Percentiles rank a stretch among this genome's conserved stretches.
Conservation (phyloP, 2,329 filamentous ascomycete genomes). For the Xylariaceae sp. region DNA sequence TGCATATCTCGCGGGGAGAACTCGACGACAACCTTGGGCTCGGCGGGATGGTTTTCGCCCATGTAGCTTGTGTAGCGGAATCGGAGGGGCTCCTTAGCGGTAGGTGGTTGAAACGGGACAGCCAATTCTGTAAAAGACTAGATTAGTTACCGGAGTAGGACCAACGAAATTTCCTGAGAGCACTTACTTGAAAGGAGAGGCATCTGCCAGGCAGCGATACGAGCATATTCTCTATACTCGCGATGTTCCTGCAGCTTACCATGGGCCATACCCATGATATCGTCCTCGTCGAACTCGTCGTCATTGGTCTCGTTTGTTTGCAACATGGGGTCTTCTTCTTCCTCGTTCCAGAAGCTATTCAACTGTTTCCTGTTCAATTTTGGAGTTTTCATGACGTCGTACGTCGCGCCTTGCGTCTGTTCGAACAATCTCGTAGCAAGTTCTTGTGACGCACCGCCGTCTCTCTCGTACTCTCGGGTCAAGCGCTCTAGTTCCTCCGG, state of each 20-base stretch:
- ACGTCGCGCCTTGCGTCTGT: too few species aligned
- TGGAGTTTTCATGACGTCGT: conserved; percentile 2
- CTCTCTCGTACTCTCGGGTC: not conserved
- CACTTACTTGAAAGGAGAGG: conserved; percentile 78
- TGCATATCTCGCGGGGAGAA: conserved; percentile 72
- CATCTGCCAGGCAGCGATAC: conserved; percentile 93
- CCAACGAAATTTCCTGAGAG: not conserved
- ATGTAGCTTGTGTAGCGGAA: conserved; percentile 98
- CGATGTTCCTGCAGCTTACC: conserved; percentile 82
- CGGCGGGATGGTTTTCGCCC: conserved; percentile 86
- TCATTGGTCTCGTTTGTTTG: conserved; percentile 24
- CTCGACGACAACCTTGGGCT: conserved; percentile 91
- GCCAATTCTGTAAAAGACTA: conserved; percentile 62
- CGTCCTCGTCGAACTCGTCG: conserved; percentile 70
- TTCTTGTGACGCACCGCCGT: not conserved
- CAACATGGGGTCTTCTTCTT: conserved; percentile 27
- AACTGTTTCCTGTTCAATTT: not conserved
- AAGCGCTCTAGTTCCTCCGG: conserved; percentile 4
- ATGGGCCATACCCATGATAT: conserved; percentile 80
- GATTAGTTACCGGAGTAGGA: not conserved
- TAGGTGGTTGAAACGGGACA: conserved; percentile 73
- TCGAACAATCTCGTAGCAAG: too few species aligned
- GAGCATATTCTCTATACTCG: conserved; percentile 82
- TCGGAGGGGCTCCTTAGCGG: conserved; percentile 66
- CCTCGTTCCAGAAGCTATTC: conserved; percentile 26